Evolutionary conservation across 768 basidiomycete species (phyloP), one percentile per base, ranked within the genome.

Genomic region (Amanita pseudoporphyria): DNA sequence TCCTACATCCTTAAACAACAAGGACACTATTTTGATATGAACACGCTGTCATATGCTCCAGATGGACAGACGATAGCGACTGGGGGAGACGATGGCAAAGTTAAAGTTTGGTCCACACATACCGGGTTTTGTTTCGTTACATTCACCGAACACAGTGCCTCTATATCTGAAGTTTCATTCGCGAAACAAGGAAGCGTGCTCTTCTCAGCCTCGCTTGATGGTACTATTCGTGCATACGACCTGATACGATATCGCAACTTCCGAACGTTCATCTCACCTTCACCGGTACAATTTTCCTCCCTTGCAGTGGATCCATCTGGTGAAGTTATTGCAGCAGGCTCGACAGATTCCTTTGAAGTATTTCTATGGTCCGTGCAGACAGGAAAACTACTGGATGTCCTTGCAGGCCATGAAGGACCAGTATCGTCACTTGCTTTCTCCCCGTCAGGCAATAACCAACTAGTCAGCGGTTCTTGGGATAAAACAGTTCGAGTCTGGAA

Each of bases 361-460:
- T 98, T 88, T 72, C 71, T 99, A 64, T 98, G 96, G 96, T 94
- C 91, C 1, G 94, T 98, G 5, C 94, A 97, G 62, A 97, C 94
- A 0, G 96, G 96, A 26, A 96, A 93, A 60, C 77, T 99, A 6
- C 74, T 99, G 45, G 96, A 98, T 63, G 72, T 97, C 45, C 80
- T 99, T 49, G 73, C 90, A 0, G 95, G 95, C 0, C 96, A 99
- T 63, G 89, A 89, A 59, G 96, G 86, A 0, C 96, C 96, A 2
- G 77, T 99, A 46, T 84, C 86, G 50, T 74, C 87, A 0, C 77
- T 99, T 26, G 82, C 83, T 0, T 99, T 98, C 67, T 90, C 90
- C 31, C 92, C 94, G 0, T 77, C 83, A 0, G 88, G 89, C 2
- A 82, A 87, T 2, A 94, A 94, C 57, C 81, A 84, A 52, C 78